Conservation (phyloP, 805 yeast genomes). For the Maudiozyma serrabonitensis region DNA sequence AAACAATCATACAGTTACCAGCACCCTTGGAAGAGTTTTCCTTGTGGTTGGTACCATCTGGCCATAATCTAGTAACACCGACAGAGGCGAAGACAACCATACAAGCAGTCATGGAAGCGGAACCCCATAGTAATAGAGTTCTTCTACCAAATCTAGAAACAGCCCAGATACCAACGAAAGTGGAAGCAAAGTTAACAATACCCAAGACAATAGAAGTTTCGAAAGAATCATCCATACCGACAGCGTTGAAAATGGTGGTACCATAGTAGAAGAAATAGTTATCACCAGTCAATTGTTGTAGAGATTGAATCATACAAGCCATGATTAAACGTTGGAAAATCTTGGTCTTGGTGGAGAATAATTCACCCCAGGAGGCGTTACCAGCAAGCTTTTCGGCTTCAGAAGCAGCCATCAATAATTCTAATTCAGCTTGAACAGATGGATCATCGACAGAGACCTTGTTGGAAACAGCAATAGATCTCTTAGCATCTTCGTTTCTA, state of each 20-base stretch:
- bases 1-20: constrained; percentile 62
- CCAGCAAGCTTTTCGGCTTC: constrained; percentile 53
- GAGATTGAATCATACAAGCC: constrained; percentile 47
- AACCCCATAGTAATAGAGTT: constrained; percentile 38
- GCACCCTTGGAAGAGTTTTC: constrained; percentile 37
- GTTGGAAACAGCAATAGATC: constrained; percentile 48
- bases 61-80: constrained; percentile 41
- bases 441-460: constrained; percentile 45
- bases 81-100: constrained; percentile 44
- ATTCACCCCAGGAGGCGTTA: constrained; percentile 53
- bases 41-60: constrained; percentile 30
- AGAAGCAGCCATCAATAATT: constrained; percentile 51
- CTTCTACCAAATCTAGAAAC: constrained; percentile 46
- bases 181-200: constrained; percentile 48
- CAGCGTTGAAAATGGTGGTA: constrained; percentile 51
- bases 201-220: constrained; percentile 50
- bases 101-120: constrained; percentile 38
- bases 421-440: constrained; percentile 45
- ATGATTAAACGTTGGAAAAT: constrained; percentile 37
- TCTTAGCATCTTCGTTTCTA: constrained; percentile 51
- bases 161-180: constrained; percentile 39
- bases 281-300: constrained; percentile 59
- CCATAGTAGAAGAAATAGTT: constrained; percentile 62
- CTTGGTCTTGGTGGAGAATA: constrained; percentile 58
- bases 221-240: constrained; percentile 48